Percentiles rank a stretch among this genome's conserved stretches.
These are phyloP conservation scores for Kodamaea sp. DNA, from an alignment of 1,139 yeast species.

Conservation along the genomic window DNA sequence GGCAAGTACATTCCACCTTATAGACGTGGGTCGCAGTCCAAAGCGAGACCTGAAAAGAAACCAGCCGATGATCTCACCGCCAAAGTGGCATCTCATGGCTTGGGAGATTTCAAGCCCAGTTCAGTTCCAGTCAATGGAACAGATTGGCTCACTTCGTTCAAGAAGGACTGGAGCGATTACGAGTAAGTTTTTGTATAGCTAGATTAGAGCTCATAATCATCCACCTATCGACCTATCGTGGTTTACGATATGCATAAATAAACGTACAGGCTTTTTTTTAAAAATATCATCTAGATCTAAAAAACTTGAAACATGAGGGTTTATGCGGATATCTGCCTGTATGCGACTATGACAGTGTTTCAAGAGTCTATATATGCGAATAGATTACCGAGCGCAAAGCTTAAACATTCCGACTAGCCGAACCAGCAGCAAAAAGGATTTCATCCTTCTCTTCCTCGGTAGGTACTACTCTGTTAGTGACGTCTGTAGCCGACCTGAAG, in stretches of 20 bases:
- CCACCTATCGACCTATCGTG: too few relatives aligned
- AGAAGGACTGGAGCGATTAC: constrained; percentile 37
- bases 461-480: constrained; percentile 16
- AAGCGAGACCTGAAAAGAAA: constrained; percentile 11
- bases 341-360: neutral
- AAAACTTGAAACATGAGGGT: too few relatives aligned
- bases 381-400: too few relatives aligned
- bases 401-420: too few relatives aligned
- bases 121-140: constrained; percentile 46
- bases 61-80: constrained; percentile 9
- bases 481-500: constrained; percentile 6
- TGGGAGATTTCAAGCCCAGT: constrained; percentile 24
- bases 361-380: too few relatives aligned
- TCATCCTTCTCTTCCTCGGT: constrained; percentile 7
- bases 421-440: constrained; percentile 1
- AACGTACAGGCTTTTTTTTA: too few relatives aligned
- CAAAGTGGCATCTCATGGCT: constrained; percentile 13
- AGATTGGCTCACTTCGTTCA: constrained; percentile 40
- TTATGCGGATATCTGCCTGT: too few relatives aligned
- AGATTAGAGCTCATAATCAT: too few relatives aligned
- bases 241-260: too few relatives aligned
- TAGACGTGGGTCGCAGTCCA: constrained; percentile 48
- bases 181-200: too few relatives aligned
- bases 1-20: constrained; percentile 76
- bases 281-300: too few relatives aligned